Evolutionary conservation across 176 grass and related monocot species (phyloP), one percentile per base, ranked within the genome.

Genomic region (Phyllostachys edulis): DNA sequence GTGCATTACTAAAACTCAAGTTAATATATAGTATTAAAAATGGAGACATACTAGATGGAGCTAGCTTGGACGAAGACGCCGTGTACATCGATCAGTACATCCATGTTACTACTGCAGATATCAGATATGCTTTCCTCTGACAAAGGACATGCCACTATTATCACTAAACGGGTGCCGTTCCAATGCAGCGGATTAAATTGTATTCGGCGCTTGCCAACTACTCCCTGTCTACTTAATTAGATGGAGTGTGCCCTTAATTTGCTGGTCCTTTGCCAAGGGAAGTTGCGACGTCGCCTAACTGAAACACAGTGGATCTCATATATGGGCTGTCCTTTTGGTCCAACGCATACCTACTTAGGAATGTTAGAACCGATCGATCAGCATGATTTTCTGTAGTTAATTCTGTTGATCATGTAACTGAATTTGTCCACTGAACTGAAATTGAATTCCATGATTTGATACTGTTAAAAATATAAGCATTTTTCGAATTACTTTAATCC

Each of bases 191-290:
- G 78, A 90, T 82, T 86, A 59, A 90, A 86, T 86, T 82, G 78
- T 7, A 78, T 86, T 86, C 88, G 83, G 88, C 38, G 83, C 88
- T 82, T 45, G 88, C 83, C 88, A 90, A 84, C 83, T 78, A 90
- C 88, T 85, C 44, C 16, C 13, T 8, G 46, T 47, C 20, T 44
- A 7, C 67, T 63, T 80, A 55, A 70, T 64, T 71, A 40, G 76
- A 73, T 45, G 55, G 71, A 50, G 15, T 42, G 37, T 20, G 36
- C 23, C 23, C 38, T 45, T 69, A 54, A 34, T 66, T 23, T 55
- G 46, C 5, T 60, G 39, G 15, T 41, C 42, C 27, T 82, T 63
- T 13, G 29, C 62, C 39, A 41, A 47, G 49, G 75, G 51, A 44
- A 74, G 57, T 32, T 71, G 55, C 47, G 60, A 87, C 85, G 71